These are phyloP conservation scores for Cryphonectria japonica DNA, from an alignment of 2,329 filamentous ascomycete species.

Conservation along the genomic window DNA sequence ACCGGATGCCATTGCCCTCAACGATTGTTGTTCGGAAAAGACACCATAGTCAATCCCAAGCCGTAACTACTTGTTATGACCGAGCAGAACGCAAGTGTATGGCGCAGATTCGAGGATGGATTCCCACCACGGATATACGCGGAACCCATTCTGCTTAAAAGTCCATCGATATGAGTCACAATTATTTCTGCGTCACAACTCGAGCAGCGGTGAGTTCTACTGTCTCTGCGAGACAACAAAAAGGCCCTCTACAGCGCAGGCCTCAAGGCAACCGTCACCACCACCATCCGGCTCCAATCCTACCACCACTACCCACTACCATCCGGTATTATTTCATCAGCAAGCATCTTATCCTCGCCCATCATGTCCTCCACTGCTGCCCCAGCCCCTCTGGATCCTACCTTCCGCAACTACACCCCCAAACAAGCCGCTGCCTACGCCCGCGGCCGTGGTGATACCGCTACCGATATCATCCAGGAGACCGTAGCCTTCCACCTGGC, in stretches of 20 bases:
- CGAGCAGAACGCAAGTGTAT: not conserved
- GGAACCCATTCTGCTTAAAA: not conserved
- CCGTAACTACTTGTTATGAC: not conserved
- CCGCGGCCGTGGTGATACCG: conserved; percentile 31
- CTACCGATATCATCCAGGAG: conserved; percentile 30
- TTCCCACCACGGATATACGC: not conserved
- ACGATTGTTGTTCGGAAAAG: not conserved
- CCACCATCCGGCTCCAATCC: not conserved
- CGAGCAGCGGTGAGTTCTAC: not conserved
- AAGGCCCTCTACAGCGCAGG: not conserved
- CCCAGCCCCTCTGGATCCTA: conserved; percentile 31
- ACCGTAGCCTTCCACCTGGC: conserved; percentile 34
- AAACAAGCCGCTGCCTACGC: conserved; percentile 36
- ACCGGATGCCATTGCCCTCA: not conserved
- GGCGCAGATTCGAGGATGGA: not conserved
- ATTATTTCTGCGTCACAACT: not conserved
- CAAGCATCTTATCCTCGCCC: not conserved
- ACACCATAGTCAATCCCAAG: not conserved
- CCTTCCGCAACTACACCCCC: conserved; percentile 35
- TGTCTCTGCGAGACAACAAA: not conserved
- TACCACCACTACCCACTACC: not conserved
- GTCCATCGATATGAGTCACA: not conserved
- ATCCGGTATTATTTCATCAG: too few relatives aligned
- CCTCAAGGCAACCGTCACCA: not conserved
- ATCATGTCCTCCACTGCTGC: not conserved